Evolutionary conservation across 108 stramenopile genomes (phyloP).

Genomic region (Nitzschia sp.): DNA sequence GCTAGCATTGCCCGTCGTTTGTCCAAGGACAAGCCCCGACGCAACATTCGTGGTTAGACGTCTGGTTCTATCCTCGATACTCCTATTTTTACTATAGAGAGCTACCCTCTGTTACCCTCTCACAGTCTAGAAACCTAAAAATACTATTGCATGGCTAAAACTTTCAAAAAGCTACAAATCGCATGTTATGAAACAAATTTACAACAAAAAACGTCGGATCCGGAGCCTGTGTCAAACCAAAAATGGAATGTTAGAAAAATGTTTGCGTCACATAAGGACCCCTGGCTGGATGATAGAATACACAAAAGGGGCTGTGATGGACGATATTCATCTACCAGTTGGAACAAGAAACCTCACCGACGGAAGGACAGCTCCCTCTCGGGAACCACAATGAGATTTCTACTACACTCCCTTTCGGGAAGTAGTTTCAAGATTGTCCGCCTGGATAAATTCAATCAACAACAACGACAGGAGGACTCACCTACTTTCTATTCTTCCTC

Average conservation of each 20-base stretch:
- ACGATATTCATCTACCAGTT: slow-evolving; percentile 52
- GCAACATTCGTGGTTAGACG: slow-evolving; percentile 23
- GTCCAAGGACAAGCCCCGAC: slow-evolving; percentile 9
- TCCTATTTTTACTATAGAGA: too few species aligned
- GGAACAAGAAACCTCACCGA: not conserved
- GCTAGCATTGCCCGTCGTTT: slow-evolving; percentile 26
- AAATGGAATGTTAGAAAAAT: slow-evolving; percentile 1
- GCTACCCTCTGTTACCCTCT: too few species aligned
- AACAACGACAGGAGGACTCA: not conserved
- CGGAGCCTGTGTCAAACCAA: too few species aligned
- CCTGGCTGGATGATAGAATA: slow-evolving; percentile 25
- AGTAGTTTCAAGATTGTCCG: not conserved
- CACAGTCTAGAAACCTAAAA: too few species aligned
- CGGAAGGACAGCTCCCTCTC: slow-evolving; percentile 25
- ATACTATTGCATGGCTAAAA: too few species aligned
- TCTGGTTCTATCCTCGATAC: too few species aligned
- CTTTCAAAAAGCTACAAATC: too few species aligned
- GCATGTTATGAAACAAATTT: too few species aligned
- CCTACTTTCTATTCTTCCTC: slow-evolving; percentile 1
- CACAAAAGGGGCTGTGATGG: slow-evolving; percentile 46
- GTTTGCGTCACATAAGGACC: slow-evolving; percentile 59
- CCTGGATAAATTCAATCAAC: not conserved
- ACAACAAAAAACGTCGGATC: too few species aligned
- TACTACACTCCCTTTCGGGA: slow-evolving; percentile 39
- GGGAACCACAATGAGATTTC: slow-evolving; percentile 15